A percentile compares a stretch with the other conserved stretches of the same genome.
phyloP scores from a whole-genome alignment of 257 asterid genomes.

The Ajuga chamaepitys region DNA sequence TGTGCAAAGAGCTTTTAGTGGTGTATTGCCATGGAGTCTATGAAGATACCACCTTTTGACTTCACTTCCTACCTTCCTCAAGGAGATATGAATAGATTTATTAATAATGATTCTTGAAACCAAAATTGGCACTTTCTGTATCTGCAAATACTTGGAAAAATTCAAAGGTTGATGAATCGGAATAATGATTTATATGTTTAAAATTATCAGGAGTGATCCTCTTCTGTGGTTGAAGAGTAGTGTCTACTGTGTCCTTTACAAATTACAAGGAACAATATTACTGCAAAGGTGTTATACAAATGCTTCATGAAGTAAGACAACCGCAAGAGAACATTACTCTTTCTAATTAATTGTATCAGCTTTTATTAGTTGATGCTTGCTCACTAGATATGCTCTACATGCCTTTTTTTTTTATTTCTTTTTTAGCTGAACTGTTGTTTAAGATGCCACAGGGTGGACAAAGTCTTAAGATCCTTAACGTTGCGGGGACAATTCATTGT shows the following conservation, averaged over 20 bases:
- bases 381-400: not conserved
- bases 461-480: not conserved
- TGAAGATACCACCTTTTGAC: too few relatives aligned
- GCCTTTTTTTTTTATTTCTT: not conserved
- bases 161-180: not conserved
- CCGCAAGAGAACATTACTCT: not conserved
- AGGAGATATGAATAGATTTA: too few relatives aligned
- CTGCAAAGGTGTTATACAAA: not conserved
- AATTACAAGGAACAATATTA: too few relatives aligned
- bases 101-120: not conserved
- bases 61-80: too few relatives aligned
- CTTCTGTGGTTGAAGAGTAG: not conserved
- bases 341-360: not conserved
- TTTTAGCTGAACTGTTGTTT: not conserved
- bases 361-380: not conserved
- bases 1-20: too few relatives aligned
- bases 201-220: not conserved
- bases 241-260: not conserved
- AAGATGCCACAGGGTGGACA: not conserved
- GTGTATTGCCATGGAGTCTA: too few relatives aligned
- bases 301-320: not conserved
- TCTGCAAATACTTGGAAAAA: not conserved
- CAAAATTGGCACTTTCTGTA: not conserved
- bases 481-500: not conserved
- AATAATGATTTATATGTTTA: not conserved